Percentiles rank a stretch among this genome's conserved stretches.
phyloP scores from a whole-genome alignment of 1,284 basidiomycete genomes.

The Bondarzewia mesenterica region DNA sequence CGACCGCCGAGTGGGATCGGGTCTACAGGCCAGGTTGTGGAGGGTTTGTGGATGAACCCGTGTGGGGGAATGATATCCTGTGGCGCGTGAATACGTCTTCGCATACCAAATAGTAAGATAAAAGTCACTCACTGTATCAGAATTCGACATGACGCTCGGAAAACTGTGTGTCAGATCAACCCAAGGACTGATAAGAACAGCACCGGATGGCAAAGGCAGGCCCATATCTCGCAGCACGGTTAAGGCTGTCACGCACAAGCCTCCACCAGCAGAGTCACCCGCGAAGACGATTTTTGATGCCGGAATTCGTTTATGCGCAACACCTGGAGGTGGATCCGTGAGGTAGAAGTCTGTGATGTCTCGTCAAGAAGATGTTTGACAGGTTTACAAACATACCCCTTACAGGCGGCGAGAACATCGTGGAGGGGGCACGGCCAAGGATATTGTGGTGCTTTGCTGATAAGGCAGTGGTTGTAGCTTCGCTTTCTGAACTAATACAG shows the following conservation, averaged over 20 bases:
- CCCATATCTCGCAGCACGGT: conserved; percentile 74
- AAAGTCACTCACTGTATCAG: conserved; percentile 42
- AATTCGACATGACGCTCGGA: conserved; percentile 72
- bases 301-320: conserved; percentile 60
- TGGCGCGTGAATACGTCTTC: conserved; percentile 11
- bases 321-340: conserved; percentile 62
- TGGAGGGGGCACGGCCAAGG: conserved; percentile 85
- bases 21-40: conserved; percentile 46
- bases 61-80: conserved; percentile 59
- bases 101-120: conserved; percentile 24
- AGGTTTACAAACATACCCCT: conserved; percentile 10
- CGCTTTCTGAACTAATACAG: too few species aligned
- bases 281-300: conserved; percentile 73
- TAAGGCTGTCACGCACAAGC: conserved; percentile 58
- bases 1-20: conserved; percentile 26
- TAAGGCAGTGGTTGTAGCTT: too few species aligned
- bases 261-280: conserved; percentile 83
- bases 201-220: conserved; percentile 68
- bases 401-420: conserved; percentile 72
- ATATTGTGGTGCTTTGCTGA: conserved; percentile 73
- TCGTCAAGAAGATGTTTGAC: background rate
- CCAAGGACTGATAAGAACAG: conserved; percentile 74
- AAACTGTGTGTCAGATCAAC: conserved; percentile 84
- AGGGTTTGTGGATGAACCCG: conserved; percentile 55
- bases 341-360: conserved; percentile 66